phyloP scores from a whole-genome alignment of 164 flowering plant genomes.

The Stephania cephalantha region DNA sequence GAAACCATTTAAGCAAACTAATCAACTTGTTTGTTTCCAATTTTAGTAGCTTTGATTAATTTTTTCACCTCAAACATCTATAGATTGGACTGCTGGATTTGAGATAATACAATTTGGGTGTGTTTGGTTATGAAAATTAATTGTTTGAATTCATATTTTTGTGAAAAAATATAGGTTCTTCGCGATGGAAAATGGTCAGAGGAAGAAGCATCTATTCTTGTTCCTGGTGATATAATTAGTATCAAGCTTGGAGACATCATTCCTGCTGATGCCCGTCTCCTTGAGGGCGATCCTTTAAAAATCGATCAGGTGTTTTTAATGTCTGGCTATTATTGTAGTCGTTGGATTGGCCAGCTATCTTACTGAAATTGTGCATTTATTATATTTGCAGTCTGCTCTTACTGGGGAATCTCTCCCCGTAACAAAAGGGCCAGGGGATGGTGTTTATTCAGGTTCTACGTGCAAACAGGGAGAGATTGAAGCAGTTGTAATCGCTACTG shows the following conservation, averaged over 20 bases:
- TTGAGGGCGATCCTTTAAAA: constrained; percentile 84
- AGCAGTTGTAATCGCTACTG: constrained; percentile 42
- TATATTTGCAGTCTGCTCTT: constrained; percentile 29
- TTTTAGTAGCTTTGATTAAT: background rate
- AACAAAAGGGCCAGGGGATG: constrained; percentile 40
- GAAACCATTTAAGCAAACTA: background rate
- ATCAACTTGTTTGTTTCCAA: background rate
- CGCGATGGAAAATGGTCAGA: constrained; percentile 84
- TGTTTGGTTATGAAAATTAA: background rate
- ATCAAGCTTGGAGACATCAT: constrained; percentile 83
- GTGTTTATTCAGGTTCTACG: constrained; percentile 39
- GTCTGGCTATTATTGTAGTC: constrained; percentile 1
- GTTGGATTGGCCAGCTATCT: constrained; percentile 4
- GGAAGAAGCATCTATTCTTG: constrained; percentile 72
- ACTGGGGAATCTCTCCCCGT: constrained; percentile 42
- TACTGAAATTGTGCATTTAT: background rate
- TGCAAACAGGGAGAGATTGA: constrained; percentile 43
- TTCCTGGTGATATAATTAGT: constrained; percentile 87
- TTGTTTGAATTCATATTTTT: background rate
- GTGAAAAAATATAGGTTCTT: constrained; percentile 43
- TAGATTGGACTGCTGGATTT: background rate
- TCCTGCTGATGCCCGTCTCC: constrained; percentile 92
- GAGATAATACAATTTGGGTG: background rate
- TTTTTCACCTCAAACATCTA: background rate
- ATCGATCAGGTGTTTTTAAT: constrained; percentile 63